Evolutionary conservation across 73 alveolate genomes (phyloP).

Genomic region (Stentor roeselii): DNA sequence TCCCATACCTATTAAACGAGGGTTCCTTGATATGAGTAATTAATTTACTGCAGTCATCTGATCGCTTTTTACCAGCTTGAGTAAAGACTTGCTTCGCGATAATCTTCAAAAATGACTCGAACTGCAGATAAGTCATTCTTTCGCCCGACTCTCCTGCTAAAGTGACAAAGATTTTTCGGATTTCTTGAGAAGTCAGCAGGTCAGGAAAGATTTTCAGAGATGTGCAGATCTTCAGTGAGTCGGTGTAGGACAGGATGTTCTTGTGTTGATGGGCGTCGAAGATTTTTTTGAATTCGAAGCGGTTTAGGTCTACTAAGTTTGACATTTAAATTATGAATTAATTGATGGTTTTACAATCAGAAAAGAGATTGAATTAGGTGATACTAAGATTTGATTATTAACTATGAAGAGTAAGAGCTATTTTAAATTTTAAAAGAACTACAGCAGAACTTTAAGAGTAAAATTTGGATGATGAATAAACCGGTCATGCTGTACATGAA

Average conservation of each 20-base stretch:
- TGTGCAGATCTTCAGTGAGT: conserved; percentile 7
- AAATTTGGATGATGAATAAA: too few species aligned
- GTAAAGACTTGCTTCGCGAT: not conserved
- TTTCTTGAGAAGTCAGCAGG: conserved; percentile 1
- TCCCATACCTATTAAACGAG: not conserved
- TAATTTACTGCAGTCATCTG: not conserved
- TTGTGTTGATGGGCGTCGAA: conserved; percentile 21
- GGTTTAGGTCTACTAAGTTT: not conserved
- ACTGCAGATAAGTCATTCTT: conserved; percentile 7
- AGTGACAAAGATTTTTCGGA: not conserved
- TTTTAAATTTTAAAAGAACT: too few species aligned
- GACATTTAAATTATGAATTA: conserved; percentile 21
- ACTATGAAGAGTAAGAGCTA: too few species aligned
- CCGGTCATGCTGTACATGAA: too few species aligned
- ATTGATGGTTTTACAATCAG: too few species aligned
- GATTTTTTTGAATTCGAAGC: not conserved
- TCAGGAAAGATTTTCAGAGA: conserved; percentile 9
- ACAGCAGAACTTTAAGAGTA: too few species aligned
- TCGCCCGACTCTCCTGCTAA: not conserved
- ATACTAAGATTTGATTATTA: too few species aligned
- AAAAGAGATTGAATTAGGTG: too few species aligned
- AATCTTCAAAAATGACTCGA: conserved; percentile 2
- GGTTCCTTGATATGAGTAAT: not conserved
- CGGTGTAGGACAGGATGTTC: not conserved
- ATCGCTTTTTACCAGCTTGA: not conserved